A percentile compares a stretch with the other conserved stretches of the same genome.
Conservation (phyloP, 768 basidiomycete genomes). For the Suillus variegatus region DNA sequence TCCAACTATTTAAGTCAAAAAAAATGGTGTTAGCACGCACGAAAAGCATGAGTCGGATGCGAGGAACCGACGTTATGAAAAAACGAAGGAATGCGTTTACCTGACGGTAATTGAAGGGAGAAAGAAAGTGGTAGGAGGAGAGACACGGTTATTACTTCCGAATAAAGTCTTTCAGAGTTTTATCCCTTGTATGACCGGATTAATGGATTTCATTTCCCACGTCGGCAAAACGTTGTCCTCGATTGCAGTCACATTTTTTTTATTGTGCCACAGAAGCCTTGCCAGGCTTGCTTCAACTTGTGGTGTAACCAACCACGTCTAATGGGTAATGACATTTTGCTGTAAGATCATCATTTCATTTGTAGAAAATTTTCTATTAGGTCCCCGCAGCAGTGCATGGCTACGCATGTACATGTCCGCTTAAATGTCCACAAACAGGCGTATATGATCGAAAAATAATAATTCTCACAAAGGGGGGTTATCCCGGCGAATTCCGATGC, state of each 20-base stretch:
- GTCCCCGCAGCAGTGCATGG: background rate
- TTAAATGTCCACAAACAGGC: background rate
- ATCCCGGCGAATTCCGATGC: background rate
- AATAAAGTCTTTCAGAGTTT: constrained; percentile 9
- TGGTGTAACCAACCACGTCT: background rate
- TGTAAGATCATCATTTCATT: constrained; percentile 2
- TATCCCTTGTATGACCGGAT: background rate
- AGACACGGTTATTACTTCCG: constrained; percentile 15
- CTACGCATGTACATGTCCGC: background rate
- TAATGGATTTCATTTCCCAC: constrained; percentile 9
- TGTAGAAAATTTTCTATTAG: background rate
- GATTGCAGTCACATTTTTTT: too few relatives aligned
- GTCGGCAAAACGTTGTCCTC: constrained; percentile 1
- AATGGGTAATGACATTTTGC: background rate
- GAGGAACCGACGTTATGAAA: constrained; percentile 15
- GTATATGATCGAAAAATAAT: background rate
- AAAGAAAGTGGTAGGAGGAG: constrained; percentile 3
- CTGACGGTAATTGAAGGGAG: constrained; percentile 15
- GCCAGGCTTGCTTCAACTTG: background rate
- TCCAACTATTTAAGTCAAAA: constrained; percentile 7
- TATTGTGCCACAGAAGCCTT: too few relatives aligned
- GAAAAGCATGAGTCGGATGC: background rate
- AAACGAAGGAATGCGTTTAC: constrained; percentile 13
- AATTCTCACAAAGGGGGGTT: background rate
- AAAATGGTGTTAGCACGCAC: constrained; percentile 27